phyloP scores from a whole-genome alignment of 2,329 filamentous ascomycete genomes.

The Dactylellina drechsleri region DNA sequence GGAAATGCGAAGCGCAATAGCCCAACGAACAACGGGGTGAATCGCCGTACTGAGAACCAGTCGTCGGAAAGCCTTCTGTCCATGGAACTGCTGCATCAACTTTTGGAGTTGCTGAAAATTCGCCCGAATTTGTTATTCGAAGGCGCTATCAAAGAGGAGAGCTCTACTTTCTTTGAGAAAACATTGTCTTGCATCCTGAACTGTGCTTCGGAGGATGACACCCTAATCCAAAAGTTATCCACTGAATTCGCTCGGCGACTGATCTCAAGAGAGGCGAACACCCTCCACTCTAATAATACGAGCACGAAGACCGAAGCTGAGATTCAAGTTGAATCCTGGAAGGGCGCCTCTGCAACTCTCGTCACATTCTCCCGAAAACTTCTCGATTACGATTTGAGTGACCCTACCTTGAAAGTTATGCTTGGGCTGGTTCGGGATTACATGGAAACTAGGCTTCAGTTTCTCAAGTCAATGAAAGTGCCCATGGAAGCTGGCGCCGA shows the following conservation, averaged over 20 bases:
- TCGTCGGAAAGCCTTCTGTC: slow-evolving; percentile 58
- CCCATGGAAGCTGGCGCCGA: slow-evolving; percentile 68
- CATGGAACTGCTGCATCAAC: slow-evolving; percentile 57
- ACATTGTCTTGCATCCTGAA: slow-evolving; percentile 52
- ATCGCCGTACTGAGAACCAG: slow-evolving; percentile 52
- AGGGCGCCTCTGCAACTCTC: slow-evolving; percentile 57
- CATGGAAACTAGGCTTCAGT: slow-evolving; percentile 57
- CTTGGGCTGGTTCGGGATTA: slow-evolving; percentile 58
- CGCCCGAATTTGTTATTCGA: slow-evolving; percentile 58
- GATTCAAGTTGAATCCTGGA: slow-evolving; percentile 56
- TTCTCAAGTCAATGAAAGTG: slow-evolving; percentile 63
- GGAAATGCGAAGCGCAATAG: slow-evolving; percentile 48
- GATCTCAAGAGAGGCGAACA: slow-evolving; percentile 47
- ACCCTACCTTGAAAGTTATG: slow-evolving; percentile 58
- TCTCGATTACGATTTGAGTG: slow-evolving; percentile 58
- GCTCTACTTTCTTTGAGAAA: slow-evolving; percentile 51
- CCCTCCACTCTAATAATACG: slow-evolving; percentile 25
- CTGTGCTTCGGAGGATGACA: slow-evolving; percentile 50
- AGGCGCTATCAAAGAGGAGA: slow-evolving; percentile 53
- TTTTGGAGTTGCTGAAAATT: slow-evolving; percentile 58
- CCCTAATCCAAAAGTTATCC: slow-evolving; percentile 45
- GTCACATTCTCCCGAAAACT: slow-evolving; percentile 58
- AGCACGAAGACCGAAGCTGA: slow-evolving; percentile 44
- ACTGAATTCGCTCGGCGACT: slow-evolving; percentile 48
- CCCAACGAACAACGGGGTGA: slow-evolving; percentile 22